Evolutionary conservation across 768 basidiomycete genomes (phyloP).

Genomic region (Nidularia pulvinata): DNA sequence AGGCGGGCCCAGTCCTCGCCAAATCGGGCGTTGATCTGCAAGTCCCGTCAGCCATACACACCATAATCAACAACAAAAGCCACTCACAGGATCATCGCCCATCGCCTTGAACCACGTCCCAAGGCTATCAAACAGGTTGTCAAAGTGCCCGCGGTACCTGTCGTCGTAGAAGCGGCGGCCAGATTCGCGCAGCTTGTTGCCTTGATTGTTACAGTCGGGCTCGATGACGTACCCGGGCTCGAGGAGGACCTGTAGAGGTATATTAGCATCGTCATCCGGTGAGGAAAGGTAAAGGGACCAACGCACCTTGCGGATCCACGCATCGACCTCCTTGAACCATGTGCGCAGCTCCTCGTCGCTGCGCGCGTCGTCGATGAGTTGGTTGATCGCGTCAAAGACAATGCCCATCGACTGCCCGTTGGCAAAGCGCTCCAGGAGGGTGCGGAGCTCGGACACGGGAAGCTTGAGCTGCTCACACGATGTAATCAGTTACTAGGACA

Average conservation of each 20-base stretch:
- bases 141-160: conserved; percentile 71
- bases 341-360: conserved; percentile 72
- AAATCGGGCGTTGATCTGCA: conserved; percentile 64
- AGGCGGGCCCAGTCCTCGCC: conserved; percentile 83
- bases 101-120: conserved; percentile 84
- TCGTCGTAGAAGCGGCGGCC: conserved; percentile 80
- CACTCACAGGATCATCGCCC: conserved; percentile 71
- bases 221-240: conserved; percentile 89
- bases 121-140: conserved; percentile 70
- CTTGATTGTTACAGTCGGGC: conserved; percentile 69
- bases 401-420: conserved; percentile 65
- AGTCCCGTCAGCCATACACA: neutral
- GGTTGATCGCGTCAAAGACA: conserved; percentile 70
- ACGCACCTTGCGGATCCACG: conserved; percentile 64
- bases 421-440: conserved; percentile 90
- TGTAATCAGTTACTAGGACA: too few relatives aligned
- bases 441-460: conserved; percentile 66
- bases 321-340: conserved; percentile 70
- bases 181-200: conserved; percentile 57
- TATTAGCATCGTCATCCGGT: neutral
- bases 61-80: neutral
- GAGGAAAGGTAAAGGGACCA: neutral
- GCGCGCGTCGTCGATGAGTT: conserved; percentile 71
- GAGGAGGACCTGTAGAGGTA: conserved; percentile 54
- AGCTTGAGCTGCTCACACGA: conserved; percentile 37